Evolutionary conservation across 768 basidiomycete genomes (phyloP).

Genomic region (Leccinum variicolor): DNA sequence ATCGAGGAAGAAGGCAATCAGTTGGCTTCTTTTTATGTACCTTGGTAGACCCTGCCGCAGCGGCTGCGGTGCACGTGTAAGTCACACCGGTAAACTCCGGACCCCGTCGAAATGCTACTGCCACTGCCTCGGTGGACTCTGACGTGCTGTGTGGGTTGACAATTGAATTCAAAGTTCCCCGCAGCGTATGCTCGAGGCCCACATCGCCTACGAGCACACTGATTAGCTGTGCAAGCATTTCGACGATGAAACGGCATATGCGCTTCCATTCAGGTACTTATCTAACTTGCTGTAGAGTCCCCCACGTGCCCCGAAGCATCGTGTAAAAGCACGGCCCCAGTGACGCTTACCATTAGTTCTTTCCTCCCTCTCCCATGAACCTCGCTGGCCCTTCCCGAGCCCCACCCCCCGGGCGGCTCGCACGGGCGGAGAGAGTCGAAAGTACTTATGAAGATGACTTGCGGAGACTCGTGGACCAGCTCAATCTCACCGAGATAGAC

Average conservation of each 20-base stretch:
- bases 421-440: slow-evolving; percentile 11
- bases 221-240: background rate
- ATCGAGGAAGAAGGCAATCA: background rate
- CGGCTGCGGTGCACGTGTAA: too few species aligned
- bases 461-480: slow-evolving; percentile 15
- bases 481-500: slow-evolving; percentile 19
- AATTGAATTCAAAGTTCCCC: background rate
- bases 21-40: background rate
- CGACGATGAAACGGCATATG: background rate
- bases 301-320: slow-evolving; percentile 3
- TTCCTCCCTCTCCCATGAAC: slow-evolving; percentile 22
- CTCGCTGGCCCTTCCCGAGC: slow-evolving; percentile 25
- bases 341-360: background rate
- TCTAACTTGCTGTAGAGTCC: background rate
- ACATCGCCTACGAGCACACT: background rate
- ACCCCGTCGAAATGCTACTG: too few species aligned
- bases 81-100: too few species aligned
- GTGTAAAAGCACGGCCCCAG: slow-evolving; percentile 1
- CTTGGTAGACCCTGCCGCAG: background rate
- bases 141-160: too few species aligned
- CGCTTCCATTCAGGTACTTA: background rate
- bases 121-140: too few species aligned
- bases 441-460: slow-evolving; percentile 28
- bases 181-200: background rate
- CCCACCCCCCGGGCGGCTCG: background rate